Conservation (phyloP, 1,284 basidiomycete genomes). For the Cutaneotrichosporon sp. region DNA sequence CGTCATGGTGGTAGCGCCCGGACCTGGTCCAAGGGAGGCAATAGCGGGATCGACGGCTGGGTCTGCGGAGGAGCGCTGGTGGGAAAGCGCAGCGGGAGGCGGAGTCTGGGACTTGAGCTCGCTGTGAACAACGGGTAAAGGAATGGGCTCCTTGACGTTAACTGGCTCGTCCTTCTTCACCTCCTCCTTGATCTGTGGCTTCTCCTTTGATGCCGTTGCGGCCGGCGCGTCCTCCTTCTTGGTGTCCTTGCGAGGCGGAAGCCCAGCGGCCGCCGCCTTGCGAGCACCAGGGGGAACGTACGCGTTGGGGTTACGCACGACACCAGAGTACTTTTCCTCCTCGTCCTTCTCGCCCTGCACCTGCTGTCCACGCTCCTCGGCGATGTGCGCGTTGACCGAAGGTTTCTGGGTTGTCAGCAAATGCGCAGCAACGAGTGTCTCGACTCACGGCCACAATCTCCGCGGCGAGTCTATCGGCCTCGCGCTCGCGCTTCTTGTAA, state of each 20-base stretch:
- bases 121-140: slow-evolving; percentile 2
- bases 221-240: slow-evolving; percentile 7
- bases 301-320: slow-evolving; percentile 78
- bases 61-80: slow-evolving; percentile 14
- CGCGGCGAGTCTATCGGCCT: slow-evolving; percentile 80
- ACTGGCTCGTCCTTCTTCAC: background rate
- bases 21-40: slow-evolving; percentile 17
- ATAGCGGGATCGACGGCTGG: slow-evolving; percentile 26
- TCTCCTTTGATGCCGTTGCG: no score
- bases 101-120: background rate
- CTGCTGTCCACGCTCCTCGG: slow-evolving; percentile 77
- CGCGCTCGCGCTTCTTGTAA: slow-evolving; percentile 73
- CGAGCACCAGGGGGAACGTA: slow-evolving; percentile 87
- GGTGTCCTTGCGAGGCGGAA: slow-evolving; percentile 10
- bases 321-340: slow-evolving; percentile 96
- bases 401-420: slow-evolving; percentile 53
- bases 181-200: slow-evolving; percentile 9
- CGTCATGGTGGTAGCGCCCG: slow-evolving; percentile 11
- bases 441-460: slow-evolving; percentile 74
- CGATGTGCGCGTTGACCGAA: slow-evolving; percentile 75
- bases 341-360: slow-evolving; percentile 67
- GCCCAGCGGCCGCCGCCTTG: slow-evolving; percentile 41
- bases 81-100: slow-evolving; percentile 3
- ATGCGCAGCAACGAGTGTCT: slow-evolving; percentile 23
- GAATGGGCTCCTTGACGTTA: background rate